Conservation (phyloP, 768 basidiomycete genomes). For the Chlorophyllum brunneum region DNA sequence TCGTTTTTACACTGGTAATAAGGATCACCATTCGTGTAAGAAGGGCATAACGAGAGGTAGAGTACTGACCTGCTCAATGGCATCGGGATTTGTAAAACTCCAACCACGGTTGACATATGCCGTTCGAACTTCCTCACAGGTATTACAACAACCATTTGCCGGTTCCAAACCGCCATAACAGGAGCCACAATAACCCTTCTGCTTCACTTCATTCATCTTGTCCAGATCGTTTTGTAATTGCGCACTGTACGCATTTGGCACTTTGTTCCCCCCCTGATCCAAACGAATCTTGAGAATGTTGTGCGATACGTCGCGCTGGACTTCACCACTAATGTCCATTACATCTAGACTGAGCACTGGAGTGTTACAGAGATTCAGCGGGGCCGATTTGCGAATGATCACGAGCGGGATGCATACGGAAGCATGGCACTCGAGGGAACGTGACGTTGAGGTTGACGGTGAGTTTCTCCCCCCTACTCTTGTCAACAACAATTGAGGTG, state of each 20-base stretch:
- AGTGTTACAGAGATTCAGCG: neutral
- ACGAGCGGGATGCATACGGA: slow-evolving; percentile 58
- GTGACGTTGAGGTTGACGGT: slow-evolving; percentile 90
- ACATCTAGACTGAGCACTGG: slow-evolving; percentile 93
- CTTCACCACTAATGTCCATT: slow-evolving; percentile 97
- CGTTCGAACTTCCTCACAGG: slow-evolving; percentile 91
- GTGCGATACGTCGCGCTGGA: slow-evolving; percentile 87
- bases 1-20: slow-evolving; percentile 76
- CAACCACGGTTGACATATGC: slow-evolving; percentile 90
- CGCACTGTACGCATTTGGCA: slow-evolving; percentile 50
- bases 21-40: neutral
- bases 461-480: slow-evolving; percentile 91
- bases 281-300: slow-evolving; percentile 84
- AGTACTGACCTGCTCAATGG: slow-evolving; percentile 80
- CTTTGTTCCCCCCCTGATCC: slow-evolving; percentile 49
- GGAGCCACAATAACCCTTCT: slow-evolving; percentile 81
- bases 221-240: slow-evolving; percentile 89
- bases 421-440: slow-evolving; percentile 96
- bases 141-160: slow-evolving; percentile 85
- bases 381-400: neutral
- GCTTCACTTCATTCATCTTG: slow-evolving; percentile 59
- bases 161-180: slow-evolving; percentile 89
- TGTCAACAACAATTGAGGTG: slow-evolving; percentile 92
- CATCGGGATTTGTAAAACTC: slow-evolving; percentile 90
- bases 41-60: neutral